Conservation (phyloP, 352 stramenopile genomes). For the Phytophthora palmivora region DNA sequence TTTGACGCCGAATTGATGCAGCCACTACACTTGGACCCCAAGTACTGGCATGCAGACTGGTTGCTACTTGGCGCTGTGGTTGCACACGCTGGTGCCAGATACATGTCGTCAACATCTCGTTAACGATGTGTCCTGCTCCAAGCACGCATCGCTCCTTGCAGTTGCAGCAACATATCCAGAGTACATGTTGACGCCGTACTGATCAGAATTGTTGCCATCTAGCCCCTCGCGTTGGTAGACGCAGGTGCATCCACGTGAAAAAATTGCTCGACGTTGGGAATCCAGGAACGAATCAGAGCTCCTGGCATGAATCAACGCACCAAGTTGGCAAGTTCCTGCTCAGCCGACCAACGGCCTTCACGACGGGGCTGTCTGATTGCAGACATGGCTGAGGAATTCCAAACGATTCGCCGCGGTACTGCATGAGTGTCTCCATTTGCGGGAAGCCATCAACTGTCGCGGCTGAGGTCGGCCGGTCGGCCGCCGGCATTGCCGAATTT, state of each 20-base stretch:
- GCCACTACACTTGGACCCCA: neutral
- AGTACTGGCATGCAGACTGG: no score
- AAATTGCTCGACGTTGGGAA: neutral
- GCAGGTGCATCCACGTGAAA: neutral
- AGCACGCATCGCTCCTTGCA: neutral
- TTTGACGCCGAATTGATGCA: conserved; percentile 10
- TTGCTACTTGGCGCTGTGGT: neutral
- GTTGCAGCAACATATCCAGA: neutral
- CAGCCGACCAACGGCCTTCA: neutral
- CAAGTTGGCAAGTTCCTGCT: neutral
- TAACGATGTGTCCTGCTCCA: neutral
- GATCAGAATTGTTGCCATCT: no score
- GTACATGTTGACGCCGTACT: no score
- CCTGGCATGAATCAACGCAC: neutral
- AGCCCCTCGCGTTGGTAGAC: neutral
- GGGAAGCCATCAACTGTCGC: conserved; percentile 27
- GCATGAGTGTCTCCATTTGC: neutral
- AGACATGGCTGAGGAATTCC: neutral
- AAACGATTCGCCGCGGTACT: neutral
- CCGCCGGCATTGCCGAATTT: conserved; percentile 18
- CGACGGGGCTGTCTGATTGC: neutral
- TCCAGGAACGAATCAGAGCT: conserved; percentile 1
- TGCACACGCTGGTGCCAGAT: neutral
- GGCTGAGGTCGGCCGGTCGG: conserved; percentile 11
- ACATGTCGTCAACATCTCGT: neutral